Evolutionary conservation across 352 stramenopile genomes (phyloP).

Genomic region (Salisapilia sapeloensis): DNA sequence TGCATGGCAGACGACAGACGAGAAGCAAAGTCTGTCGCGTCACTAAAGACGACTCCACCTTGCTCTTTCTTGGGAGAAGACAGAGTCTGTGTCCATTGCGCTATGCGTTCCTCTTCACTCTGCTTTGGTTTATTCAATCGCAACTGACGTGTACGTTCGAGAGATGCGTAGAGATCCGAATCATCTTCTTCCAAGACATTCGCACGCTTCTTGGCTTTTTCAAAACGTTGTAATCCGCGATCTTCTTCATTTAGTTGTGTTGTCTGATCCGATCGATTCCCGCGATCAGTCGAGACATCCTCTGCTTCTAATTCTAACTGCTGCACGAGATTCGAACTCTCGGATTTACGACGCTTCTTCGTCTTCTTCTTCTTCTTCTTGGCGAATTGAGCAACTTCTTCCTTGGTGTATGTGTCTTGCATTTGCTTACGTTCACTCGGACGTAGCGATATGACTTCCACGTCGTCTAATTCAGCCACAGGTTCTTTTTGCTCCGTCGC

Average conservation of each 20-base stretch:
- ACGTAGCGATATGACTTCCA: slow-evolving; percentile 37
- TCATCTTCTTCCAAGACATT: slow-evolving; percentile 26
- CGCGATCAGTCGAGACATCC: slow-evolving; percentile 22
- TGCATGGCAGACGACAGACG: slow-evolving; percentile 61
- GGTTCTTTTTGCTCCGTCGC: slow-evolving; percentile 13
- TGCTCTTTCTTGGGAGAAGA: slow-evolving; percentile 10
- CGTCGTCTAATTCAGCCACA: too few species aligned
- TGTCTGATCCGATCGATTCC: slow-evolving; percentile 35
- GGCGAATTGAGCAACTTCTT: slow-evolving; percentile 76
- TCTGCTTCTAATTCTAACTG: slow-evolving; percentile 49
- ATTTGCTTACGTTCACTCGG: slow-evolving; percentile 25
- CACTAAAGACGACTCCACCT: slow-evolving; percentile 65
- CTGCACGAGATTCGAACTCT: slow-evolving; percentile 20
- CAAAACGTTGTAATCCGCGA: slow-evolving; percentile 41
- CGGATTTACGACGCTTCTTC: slow-evolving; percentile 40
- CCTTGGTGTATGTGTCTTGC: slow-evolving; percentile 72
- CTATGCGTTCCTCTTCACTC: slow-evolving; percentile 7
- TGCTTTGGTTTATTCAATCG: slow-evolving; percentile 3
- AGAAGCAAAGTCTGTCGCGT: slow-evolving; percentile 75
- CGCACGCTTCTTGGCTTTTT: slow-evolving; percentile 48
- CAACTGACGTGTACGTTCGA: slow-evolving; percentile 35
- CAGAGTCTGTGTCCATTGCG: slow-evolving; percentile 5
- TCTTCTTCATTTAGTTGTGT: slow-evolving; percentile 17
- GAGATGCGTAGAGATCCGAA: slow-evolving; percentile 58
- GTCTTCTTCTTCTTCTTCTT: slow-evolving; percentile 71